Base-by-base conservation (phyloP, 2,329 filamentous ascomycete species). In the Arthrobotrys megalospora region DNA sequence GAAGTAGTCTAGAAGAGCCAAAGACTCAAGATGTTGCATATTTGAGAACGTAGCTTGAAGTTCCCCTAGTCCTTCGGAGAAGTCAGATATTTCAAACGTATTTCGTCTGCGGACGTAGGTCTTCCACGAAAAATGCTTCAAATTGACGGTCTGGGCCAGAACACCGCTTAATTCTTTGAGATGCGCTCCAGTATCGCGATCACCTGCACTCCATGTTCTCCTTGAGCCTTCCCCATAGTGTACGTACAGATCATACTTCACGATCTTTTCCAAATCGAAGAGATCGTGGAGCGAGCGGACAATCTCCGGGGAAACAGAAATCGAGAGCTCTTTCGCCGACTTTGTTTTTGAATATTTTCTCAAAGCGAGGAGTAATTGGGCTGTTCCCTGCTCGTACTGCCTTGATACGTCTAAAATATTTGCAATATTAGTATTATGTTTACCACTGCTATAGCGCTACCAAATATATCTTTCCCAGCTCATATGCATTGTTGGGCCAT, bases 201-300 rank as follows among this genome's bases (percentile, higher is more conserved):
- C 8, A 34, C 16, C 48, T 4, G 38, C 19, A 1, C 14, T 11
- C 24, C 24, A 6, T 14, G 14, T 4, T 8, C 8, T 38, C 36
- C 36, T 38, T 8, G 1, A 1, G 36, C 8, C 24, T 38, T 38
- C 36, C 36, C 36, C 36, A 38, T 36, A 66, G 7, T 21, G 11
- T 6, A 58, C 14, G 6, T 5, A 10, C 4, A 69, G 10, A 1
- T 50, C 28, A 8, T 19, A 45, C 4, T 28, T 60, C 2, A 24
- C 38, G 16, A 69, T 69, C 24, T 69, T 69, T 24, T 60, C 38
- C 8, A 69, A 6, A 34, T 69, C 66, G 12, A 69, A 48, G 5
- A 69, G 14, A 3, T 38, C 28, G 41, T 16, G 19, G 11, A 69
- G 1, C n/a, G 50, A 36, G 21, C 16, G 32, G 14, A 69, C 24